Conservation (phyloP, 176 grass and related monocot genomes). For the Bothriochloa decipiens region DNA sequence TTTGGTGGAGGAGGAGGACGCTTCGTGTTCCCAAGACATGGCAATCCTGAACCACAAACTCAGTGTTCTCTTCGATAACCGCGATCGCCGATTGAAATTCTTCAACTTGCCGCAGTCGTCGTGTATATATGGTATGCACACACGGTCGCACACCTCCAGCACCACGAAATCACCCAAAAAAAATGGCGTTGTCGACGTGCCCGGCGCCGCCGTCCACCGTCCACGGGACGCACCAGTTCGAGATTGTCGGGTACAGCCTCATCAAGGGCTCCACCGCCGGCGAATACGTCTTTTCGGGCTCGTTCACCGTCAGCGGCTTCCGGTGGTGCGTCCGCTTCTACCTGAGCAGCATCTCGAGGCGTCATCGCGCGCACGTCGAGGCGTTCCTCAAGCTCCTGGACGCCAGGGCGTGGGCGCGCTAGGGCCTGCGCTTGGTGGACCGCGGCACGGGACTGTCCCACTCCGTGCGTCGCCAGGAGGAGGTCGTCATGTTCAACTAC, state of each 20-base stretch:
- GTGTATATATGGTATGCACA: neutral
- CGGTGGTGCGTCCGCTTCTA: conserved; percentile 40
- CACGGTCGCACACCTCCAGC: neutral
- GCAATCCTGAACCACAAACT: neutral
- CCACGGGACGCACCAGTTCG: conserved; percentile 30
- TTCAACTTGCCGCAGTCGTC: neutral
- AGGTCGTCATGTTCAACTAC: neutral
- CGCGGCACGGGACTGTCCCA: neutral
- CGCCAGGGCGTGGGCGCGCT: conserved; percentile 2
- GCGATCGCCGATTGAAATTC: neutral
- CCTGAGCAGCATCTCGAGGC: neutral
- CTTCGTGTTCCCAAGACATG: neutral
- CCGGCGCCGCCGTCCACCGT: too few species aligned
- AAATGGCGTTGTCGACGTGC: neutral
- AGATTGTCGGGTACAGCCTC: conserved; percentile 26
- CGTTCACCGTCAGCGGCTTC: conserved; percentile 39
- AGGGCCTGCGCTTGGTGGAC: conserved; percentile 23
- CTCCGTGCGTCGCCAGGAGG: neutral
- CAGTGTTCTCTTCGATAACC: too few species aligned
- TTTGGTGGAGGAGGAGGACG: neutral
- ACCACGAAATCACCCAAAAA: neutral
- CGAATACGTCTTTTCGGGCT: neutral
- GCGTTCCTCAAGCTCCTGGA: conserved; percentile 4
- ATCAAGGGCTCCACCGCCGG: neutral
- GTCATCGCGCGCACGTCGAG: neutral